Evolutionary conservation across 1,284 basidiomycete genomes (phyloP).

Genomic region (Apiotrichum siamense): DNA sequence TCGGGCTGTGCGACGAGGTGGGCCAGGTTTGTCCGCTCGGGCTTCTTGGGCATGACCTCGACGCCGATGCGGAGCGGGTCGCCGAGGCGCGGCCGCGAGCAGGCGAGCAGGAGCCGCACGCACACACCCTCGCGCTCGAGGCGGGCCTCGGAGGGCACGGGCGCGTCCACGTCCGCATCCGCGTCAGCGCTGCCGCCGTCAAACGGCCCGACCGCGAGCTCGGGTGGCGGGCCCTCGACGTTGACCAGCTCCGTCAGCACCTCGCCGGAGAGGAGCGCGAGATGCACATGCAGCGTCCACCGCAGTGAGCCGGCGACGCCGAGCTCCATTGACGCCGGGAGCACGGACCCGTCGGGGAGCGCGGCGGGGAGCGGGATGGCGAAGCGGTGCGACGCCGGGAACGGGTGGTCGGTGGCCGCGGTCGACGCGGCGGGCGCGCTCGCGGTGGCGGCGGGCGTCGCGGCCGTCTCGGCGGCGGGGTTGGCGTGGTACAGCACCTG

Average conservation of each 20-base stretch:
- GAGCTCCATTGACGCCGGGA: constrained; percentile 42
- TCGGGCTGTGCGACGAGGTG: constrained; percentile 28
- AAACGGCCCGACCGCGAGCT: constrained; percentile 3
- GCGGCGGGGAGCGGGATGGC: constrained; percentile 28
- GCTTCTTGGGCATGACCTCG: constrained; percentile 30
- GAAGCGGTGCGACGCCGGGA: constrained; percentile 34
- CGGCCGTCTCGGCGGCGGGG: neutral
- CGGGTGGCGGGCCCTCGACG: constrained; percentile 39
- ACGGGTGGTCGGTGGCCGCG: constrained; percentile 15
- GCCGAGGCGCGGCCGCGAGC: constrained; percentile 28
- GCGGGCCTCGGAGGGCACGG: constrained; percentile 24
- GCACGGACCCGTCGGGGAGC: constrained; percentile 6
- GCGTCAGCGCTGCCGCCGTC: constrained; percentile 5
- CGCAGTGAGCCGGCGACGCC: constrained; percentile 22
- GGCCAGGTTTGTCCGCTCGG: constrained; percentile 28
- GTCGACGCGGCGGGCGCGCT: constrained; percentile 6
- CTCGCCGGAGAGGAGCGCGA: constrained; percentile 22
- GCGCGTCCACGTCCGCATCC: neutral
- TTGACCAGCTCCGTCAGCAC: constrained; percentile 21
- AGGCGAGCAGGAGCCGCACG: constrained; percentile 30
- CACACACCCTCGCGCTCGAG: constrained; percentile 31
- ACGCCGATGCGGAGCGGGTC: constrained; percentile 34
- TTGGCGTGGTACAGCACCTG: constrained; percentile 24
- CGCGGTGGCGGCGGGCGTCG: neutral
- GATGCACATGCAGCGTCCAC: constrained; percentile 28